Evolutionary conservation across 208 protist genomes (phyloP), one percentile per base, ranked within the genome.

Genomic region (Leptomonas pyrrhocoris): DNA sequence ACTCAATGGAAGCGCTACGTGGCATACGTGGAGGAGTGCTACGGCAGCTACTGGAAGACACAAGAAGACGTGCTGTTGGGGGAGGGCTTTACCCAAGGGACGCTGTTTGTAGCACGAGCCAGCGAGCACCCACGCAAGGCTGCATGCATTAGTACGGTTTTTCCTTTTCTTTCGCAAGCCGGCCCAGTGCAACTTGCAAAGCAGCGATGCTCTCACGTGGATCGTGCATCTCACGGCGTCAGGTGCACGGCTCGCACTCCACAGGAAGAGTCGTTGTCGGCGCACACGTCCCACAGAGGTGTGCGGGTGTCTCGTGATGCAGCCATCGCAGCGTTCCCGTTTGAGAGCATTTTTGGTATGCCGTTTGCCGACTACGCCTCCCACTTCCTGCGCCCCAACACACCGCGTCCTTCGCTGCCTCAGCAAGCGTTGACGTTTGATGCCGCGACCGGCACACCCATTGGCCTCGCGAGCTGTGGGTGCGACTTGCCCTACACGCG

Each of bases 41-140:
- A 80, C 71, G 42, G 51, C 12, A 51, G 62, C 19, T 81, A 80
- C 27, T 86, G 77, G 78, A 12, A 2, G 15, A 49, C 51, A 8
- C 74, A 76, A n/a, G 78, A 77, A 49, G 40, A 65, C 0, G 64
- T 89, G 60, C 75, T 73, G 8, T 50, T 87, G 19, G 80, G 81
- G 18, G 72, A 77, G 9, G 69, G 78, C 23, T 88, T 86, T 56
- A 85, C 77, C 1, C 86, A 89, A 25, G 80, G 75, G 19, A 80
- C 81, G 1, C 55, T 87, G 15, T 89, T 92, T 43, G 49, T 77
- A 28, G 23, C 60, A 28, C 46, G 38, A 11, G 12, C 28, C 19
- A 18, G 9, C 19, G 28, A 28, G 11, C 13, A 16, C 2, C 16
- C 7, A 2, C 36, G 40, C 46, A 36, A 36, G 23, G 8, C 3